Evolutionary conservation across 2,329 filamentous ascomycete species (phyloP).

Genomic region (Cryphonectria japonica): DNA sequence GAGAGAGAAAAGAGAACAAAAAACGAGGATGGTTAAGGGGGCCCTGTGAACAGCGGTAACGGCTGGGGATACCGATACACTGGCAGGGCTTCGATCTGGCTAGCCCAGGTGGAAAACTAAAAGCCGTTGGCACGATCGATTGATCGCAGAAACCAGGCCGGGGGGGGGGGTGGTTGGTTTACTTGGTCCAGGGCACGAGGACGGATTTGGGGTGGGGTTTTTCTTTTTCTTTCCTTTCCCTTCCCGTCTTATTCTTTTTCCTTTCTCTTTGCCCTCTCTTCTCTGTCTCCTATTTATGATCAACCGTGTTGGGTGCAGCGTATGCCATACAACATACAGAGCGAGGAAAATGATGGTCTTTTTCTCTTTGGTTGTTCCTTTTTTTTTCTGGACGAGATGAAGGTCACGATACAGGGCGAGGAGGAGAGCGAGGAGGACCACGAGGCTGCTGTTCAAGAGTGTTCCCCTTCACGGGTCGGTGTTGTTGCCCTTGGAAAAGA

Average conservation of each 20-base stretch:
- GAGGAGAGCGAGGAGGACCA: not conserved
- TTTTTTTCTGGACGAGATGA: not conserved
- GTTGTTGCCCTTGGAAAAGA: not conserved
- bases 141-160: not conserved
- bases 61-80: conserved; percentile 2
- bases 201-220: not conserved
- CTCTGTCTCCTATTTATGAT: not conserved
- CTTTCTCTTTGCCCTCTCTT: not conserved
- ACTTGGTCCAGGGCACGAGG: not conserved
- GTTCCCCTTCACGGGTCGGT: no score
- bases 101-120: conserved; percentile 9
- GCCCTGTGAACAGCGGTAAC: conserved; percentile 13
- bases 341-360: conserved; percentile 13
- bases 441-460: not conserved
- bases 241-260: not conserved
- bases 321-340: conserved; percentile 22
- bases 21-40: not conserved
- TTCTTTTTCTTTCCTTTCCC: not conserved
- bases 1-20: not conserved
- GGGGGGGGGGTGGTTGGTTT: not conserved
- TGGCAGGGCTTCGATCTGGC: conserved; percentile 14
- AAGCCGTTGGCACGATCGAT: conserved; percentile 7
- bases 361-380: not conserved
- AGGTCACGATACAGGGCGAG: not conserved
- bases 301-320: conserved; percentile 8